These are phyloP conservation scores for Nothophoma quercina DNA, from an alignment of 2,329 filamentous ascomycete genomes.

Conservation along the genomic window DNA sequence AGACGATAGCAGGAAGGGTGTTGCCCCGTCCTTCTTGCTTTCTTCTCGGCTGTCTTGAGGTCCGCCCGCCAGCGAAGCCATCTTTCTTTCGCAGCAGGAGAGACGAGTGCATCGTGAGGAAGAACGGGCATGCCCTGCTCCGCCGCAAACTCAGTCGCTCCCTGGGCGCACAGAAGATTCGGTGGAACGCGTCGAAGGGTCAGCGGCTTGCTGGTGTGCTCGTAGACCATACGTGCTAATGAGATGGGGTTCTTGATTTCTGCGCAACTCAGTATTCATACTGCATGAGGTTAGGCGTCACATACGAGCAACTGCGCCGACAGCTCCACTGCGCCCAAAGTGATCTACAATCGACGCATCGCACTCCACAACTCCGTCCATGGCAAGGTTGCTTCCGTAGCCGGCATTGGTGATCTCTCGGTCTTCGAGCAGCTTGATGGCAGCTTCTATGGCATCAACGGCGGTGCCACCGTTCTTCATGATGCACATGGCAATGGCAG, in stretches of 20 bases:
- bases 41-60: constrained; percentile 67
- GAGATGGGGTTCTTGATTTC: constrained; percentile 93
- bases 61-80: constrained; percentile 80
- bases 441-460: constrained; percentile 87
- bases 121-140: constrained; percentile 77
- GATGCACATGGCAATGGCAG: constrained; percentile 81
- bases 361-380: constrained; percentile 90
- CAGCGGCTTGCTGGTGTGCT: constrained; percentile 77
- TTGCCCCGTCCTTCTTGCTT: constrained; percentile 46
- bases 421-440: constrained; percentile 88
- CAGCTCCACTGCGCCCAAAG: constrained; percentile 87
- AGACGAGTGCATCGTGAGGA: constrained; percentile 80
- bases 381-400: constrained; percentile 91
- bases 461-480: constrained; percentile 80
- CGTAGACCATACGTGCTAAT: constrained; percentile 82
- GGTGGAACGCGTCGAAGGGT: constrained; percentile 89
- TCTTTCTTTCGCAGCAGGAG: constrained; percentile 77
- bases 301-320: constrained; percentile 88
- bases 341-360: constrained; percentile 95
- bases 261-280: constrained; percentile 46
- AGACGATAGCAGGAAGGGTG: constrained; percentile 41
- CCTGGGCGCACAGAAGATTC: constrained; percentile 86
- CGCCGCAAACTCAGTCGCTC: constrained; percentile 84
- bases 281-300: constrained; percentile 22
- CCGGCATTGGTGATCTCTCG: constrained; percentile 96